Evolutionary conservation across 176 grass and related monocot species (phyloP).

Genomic region (barley (Hordeum vulgare)): MorexV3_pseudomolecules_assembly NC_058521.1:537388112-537388611

Average conservation of each 20-base stretch:
- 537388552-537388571: background rate
- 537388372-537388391: background rate
- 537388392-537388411: conserved; percentile 24
- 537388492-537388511: conserved; percentile 15
- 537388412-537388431: conserved; percentile 5
- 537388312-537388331: background rate
- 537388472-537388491: background rate
- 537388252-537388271: background rate
- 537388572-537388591: conserved; percentile 26
- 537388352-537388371: conserved; percentile 36
- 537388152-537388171: background rate
- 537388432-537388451: conserved; percentile 27
- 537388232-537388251: background rate
- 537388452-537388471: conserved; percentile 4
- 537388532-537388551: conserved; percentile 21
- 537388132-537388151: conserved; percentile 24
- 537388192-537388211: background rate
- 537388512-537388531: background rate
- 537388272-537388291: background rate
- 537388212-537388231: background rate
- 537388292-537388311: background rate
- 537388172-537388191: background rate
- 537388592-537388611: background rate
- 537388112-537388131: conserved; percentile 15
- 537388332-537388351: conserved; percentile 14